These are phyloP conservation scores for Drechslerella coelobrocha DNA, from an alignment of 2,329 filamentous ascomycete genomes.

Conservation along the genomic window DNA sequence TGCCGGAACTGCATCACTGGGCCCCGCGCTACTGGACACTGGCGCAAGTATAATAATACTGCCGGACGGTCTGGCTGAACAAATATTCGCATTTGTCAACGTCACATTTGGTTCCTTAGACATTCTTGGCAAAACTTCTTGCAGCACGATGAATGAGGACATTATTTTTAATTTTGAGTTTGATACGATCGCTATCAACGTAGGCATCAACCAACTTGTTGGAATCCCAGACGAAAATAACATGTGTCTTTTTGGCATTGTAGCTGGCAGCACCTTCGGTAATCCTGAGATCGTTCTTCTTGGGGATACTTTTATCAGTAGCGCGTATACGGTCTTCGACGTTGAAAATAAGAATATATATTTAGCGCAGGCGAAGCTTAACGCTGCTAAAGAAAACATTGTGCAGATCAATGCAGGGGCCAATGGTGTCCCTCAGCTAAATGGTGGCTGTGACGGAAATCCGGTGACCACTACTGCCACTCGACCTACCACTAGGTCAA, in stretches of 20 bases:
- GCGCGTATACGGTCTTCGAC: conserved; percentile 68
- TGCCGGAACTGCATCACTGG: conserved; percentile 18
- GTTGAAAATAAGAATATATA: conserved; percentile 63
- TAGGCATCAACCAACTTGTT: conserved; percentile 12
- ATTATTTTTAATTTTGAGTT: conserved; percentile 19
- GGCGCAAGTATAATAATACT: conserved; percentile 25
- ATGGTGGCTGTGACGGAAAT: conserved; percentile 24
- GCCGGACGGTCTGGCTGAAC: conserved; percentile 11
- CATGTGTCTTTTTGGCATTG: conserved; percentile 66
- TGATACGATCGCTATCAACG: conserved; percentile 26
- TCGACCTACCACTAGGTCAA: conserved; percentile 8
- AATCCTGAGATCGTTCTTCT: conserved; percentile 61
- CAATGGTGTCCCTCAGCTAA: conserved; percentile 22
- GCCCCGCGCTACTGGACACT: conserved; percentile 6
- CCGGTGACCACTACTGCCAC: conserved; percentile 8
- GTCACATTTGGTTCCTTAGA: conserved; percentile 1
- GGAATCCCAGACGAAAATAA: conserved; percentile 55
- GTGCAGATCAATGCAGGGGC: conserved; percentile 14
- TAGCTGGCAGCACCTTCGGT: conserved; percentile 55
- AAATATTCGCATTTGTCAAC: conserved; percentile 8
- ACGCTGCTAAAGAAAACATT: conserved; percentile 56
- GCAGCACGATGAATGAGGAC: conserved; percentile 23
- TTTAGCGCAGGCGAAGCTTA: conserved; percentile 65
- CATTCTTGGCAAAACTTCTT: conserved; percentile 17
- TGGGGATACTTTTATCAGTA: conserved; percentile 68